Base-by-base conservation (phyloP, 2,329 filamentous ascomycete genomes). In the Colletotrichum lini region DNA sequence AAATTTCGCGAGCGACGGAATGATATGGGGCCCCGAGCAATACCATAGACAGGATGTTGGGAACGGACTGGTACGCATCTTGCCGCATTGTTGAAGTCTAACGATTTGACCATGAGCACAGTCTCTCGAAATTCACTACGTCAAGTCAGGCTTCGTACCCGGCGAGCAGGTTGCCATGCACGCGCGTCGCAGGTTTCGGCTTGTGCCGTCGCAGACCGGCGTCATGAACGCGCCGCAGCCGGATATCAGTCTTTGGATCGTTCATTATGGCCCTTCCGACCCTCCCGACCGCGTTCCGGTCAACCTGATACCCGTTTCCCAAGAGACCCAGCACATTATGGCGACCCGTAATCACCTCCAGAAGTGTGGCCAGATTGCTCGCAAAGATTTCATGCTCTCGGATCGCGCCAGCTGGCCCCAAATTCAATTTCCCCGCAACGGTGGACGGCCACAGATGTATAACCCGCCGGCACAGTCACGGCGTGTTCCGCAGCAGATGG, bases 311-410 rank as follows among this genome's bases (percentile, higher is more conserved):
- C 91, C 89, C 0, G 86, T 92, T 67, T 86, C 90, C 52, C 86
- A 89, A 58, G 89, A 90, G 38, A 85, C 89, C 53, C 90, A 91
- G 72, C 81, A 84, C 58, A 86, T 88, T 18, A 85, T 94, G 79
- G 86, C 88, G 69, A 89, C 90, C 66, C 86, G 90, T 77, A 86
- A 82, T 80, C 93, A 85, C 80, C 93, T 85, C 82, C 91, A 93
- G 82, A 88, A 86, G 65, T 93, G 94, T 74, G 96, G 95, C 8
- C 93, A 95, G 76, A 91, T 98, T 54, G 89, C 92, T 68, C 92
- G 94, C 76, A 97, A 98, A 79, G 95, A 98, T 77, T 98, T 98
- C 79, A 97, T 98, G 92, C 87, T 98, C 23, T 91, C 93, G 60
- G 96, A 98, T 81, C 91, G 94, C 50, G 88, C 91, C 74, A 97